A percentile compares a stretch with the other conserved stretches of the same genome.
Conservation (phyloP, 192 early-diverging fungal species). For the Podila clonocystis region DNA sequence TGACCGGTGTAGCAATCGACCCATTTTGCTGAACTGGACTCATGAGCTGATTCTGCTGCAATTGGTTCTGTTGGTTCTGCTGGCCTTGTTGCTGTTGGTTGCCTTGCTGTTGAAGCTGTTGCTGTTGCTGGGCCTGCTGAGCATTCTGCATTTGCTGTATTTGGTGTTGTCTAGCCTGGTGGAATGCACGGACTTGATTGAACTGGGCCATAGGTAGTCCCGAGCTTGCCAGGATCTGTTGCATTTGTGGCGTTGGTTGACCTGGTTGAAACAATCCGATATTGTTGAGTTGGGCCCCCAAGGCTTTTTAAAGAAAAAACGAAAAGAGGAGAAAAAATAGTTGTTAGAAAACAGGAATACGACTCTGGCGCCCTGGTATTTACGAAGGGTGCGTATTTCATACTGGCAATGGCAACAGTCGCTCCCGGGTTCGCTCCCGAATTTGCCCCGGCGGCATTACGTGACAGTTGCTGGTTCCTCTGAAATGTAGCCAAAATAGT, state of each 20-base stretch:
- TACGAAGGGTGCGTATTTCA: neutral
- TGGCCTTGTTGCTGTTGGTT: constrained; percentile 19
- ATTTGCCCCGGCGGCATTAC: constrained; percentile 15
- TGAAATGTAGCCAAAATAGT: constrained; percentile 24
- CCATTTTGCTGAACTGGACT: constrained; percentile 36
- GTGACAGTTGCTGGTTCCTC: constrained; percentile 24
- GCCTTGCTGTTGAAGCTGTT: constrained; percentile 10
- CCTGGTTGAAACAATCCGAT: constrained; percentile 33
- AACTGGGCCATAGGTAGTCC: constrained; percentile 25
- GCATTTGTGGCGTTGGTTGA: constrained; percentile 22
- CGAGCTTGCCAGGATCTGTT: constrained; percentile 9
- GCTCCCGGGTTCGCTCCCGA: neutral
- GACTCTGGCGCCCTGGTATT: neutral
- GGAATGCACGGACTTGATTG: constrained; percentile 16
- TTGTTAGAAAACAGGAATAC: neutral
- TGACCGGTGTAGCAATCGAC: constrained; percentile 22
- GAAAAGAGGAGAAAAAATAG: no score
- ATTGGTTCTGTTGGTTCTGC: constrained; percentile 5
- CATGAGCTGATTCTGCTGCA: constrained; percentile 31
- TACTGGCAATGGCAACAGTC: constrained; percentile 21
- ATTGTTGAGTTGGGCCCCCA: constrained; percentile 15
- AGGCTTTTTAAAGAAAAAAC: constrained; percentile 2
- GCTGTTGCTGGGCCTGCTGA: constrained; percentile 12
- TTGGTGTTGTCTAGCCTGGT: neutral
- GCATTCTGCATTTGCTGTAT: constrained; percentile 1